Evolutionary conservation across 163 green algal genomes (phyloP).

Genomic region (Chloromonas sp.): DNA sequence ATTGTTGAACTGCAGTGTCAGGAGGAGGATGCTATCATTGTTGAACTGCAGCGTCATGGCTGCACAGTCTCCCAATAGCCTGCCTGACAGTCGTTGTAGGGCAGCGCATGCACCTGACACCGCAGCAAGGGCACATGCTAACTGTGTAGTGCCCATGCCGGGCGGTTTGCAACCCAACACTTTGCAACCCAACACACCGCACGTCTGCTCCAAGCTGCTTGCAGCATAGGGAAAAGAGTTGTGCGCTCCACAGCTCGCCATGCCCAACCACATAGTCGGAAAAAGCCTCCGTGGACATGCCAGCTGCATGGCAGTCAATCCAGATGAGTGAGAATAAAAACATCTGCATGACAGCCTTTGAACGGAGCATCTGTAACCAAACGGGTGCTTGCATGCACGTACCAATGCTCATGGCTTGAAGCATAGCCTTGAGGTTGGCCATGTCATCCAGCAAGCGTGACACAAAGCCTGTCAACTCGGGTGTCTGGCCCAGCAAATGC

Average conservation of each 20-base stretch:
- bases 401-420: constrained; percentile 94
- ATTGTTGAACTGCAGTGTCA: too few relatives aligned
- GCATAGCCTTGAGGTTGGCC: constrained; percentile 87
- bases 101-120: too few relatives aligned
- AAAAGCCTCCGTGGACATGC: constrained; percentile 85
- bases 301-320: constrained; percentile 35
- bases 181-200: not conserved
- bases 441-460: constrained; percentile 77
- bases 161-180: too few relatives aligned
- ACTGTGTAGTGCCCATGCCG: too few relatives aligned
- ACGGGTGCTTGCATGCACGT: not conserved
- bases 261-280: constrained; percentile 96
- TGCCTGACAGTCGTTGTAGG: too few relatives aligned
- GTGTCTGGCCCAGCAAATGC: constrained; percentile 61
- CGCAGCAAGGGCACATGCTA: too few relatives aligned
- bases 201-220: constrained; percentile 43
- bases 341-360: too few relatives aligned
- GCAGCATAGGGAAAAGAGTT: constrained; percentile 68
- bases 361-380: too few relatives aligned
- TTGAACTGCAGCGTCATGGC: too few relatives aligned
- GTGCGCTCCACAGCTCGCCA: constrained; percentile 92
- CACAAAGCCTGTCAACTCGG: constrained; percentile 71
- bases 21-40: too few relatives aligned
- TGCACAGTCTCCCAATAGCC: too few relatives aligned
- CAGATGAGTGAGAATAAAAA: not conserved